Base-by-base conservation (phyloP, 2,329 filamentous ascomycete species). In the Aspergillus neoniger region DNA sequence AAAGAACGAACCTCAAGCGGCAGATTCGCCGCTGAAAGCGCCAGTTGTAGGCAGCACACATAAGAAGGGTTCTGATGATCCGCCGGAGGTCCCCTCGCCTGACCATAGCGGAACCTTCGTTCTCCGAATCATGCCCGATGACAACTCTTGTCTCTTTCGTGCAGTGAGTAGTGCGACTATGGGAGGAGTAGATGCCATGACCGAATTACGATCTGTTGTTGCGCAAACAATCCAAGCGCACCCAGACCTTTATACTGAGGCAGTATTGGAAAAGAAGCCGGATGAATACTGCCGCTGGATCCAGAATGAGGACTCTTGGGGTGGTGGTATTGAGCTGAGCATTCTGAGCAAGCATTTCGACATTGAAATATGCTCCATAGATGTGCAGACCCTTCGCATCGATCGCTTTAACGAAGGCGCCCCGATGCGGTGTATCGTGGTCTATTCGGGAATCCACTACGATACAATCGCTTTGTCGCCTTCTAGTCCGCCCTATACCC, bases 381-480 rank as follows among this genome's bases (percentile, higher is more conserved):
- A 96, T 73, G 91, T 96, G 2, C 83, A 89, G 68, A 85, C 86
- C 41, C 74, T 87, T 12, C 79, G 86, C 12, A 81, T 91, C 5
- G 89, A 92, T 69, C 85, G 85, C 5, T 96, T 94, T 77, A 96
- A 96, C 65, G 91, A 95, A 71, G 86, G 87, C 1, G 85, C 85
- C 56, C 75, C 80, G 36, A 85, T 83, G 43, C 84, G 91, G 6
- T 93, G 91, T 70, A 87, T 96, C 25, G 80, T 97, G 23, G 88
- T 96, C 0, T 97, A 96, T 77, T 94, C 90, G 0, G 92, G 92
- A 2, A 95, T 97, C 54, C 93, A 97, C 74, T 97, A 97, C 77
- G 94, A 97, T 76, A 89, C 91, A 6, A 88, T 97, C 61, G 92
- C 91, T 0, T 86, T 96, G 65, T 88, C 87, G 17, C 86, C 84